phyloP scores from a whole-genome alignment of 2,329 filamentous ascomycete species.

The Aureobasidium sp. region DNA sequence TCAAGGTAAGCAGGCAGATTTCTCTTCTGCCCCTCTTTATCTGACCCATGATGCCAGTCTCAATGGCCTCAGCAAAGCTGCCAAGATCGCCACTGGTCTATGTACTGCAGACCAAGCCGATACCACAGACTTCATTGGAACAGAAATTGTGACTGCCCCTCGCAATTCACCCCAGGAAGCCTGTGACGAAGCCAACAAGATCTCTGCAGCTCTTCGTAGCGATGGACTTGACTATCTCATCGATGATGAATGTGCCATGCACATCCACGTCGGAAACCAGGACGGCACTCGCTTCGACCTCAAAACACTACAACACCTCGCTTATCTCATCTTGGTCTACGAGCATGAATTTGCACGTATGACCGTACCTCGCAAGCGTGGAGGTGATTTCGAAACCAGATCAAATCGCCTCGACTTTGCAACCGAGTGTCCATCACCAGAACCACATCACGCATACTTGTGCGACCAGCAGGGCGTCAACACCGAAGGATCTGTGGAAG shows the following conservation, averaged over 20 bases:
- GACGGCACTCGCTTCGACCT: constrained; percentile 15
- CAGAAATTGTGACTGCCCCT: constrained; percentile 10
- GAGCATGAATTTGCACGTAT: constrained; percentile 20
- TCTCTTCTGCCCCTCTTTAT: neutral
- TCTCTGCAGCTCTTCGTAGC: neutral
- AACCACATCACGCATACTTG: neutral
- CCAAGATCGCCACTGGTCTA: neutral
- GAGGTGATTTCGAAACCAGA: constrained; percentile 12
- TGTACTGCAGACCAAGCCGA: neutral
- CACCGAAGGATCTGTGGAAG: constrained; percentile 2
- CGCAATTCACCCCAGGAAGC: neutral
- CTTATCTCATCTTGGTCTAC: constrained; percentile 21
- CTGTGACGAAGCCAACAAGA: neutral
- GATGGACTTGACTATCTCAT: constrained; percentile 12
- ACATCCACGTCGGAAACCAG: constrained; percentile 23
- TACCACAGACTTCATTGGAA: neutral
- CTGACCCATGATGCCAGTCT: neutral
- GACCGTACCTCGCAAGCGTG: constrained; percentile 15
- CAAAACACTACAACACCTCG: constrained; percentile 21
- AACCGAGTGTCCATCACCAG: constrained; percentile 9
- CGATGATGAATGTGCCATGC: constrained; percentile 20
- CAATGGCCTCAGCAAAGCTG: neutral
- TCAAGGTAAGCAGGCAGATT: neutral
- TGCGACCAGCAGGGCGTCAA: constrained; percentile 7
- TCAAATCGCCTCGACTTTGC: constrained; percentile 16